Evolutionary conservation across 2,329 filamentous ascomycete genomes (phyloP), one percentile per base, ranked within the genome.

Genomic region (Penicillium sp.): DNA sequence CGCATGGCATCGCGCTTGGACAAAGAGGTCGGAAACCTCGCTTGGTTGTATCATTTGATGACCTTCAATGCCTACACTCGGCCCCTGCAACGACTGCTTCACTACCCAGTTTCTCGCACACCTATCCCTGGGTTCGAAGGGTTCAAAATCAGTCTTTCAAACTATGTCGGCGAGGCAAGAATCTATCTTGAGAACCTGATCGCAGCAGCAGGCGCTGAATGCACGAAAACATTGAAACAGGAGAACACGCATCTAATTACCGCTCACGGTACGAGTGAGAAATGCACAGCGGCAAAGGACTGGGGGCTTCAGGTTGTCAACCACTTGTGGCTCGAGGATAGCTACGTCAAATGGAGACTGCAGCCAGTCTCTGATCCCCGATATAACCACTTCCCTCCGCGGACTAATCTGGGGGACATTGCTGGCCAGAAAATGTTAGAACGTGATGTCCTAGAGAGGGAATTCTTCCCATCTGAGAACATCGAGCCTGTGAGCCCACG

Each of bases 201-300:
- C 54, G 81, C 75, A 45, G 89, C 89, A 16, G 77, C 84, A 11
- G 93, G 93, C 11, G 91, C 87, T 7, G 83, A 86, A 47, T 97
- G 88, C 60, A 98, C 93, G 19, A 94, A 94, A 69, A 94, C 88
- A 0, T 86, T 98, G 81, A 94, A 88, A 64, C 81, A 86, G 51
- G 89, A 96, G 47, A 97, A 98, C 63, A 97, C 90, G 0, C 93
- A 98, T 68, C 78, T 98, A 1, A 84, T 98, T 56, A 95, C 91
- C 0, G 93, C 93, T 4, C 86, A 94, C 54, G 81, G 84, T 43
- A 81, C 81, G 41, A 94, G 91, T 58, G 93, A 97, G 60, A 98
- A 98, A 67, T 96, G 87, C 63, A 83, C 85, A 25, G 93, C 93
- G 1, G 93, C 93, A 0, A 79, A 81, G 46, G 93, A 97, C 67